Evolutionary conservation across 345 rosid species (phyloP).

Genomic region (Toxicodendron radicans): DNA sequence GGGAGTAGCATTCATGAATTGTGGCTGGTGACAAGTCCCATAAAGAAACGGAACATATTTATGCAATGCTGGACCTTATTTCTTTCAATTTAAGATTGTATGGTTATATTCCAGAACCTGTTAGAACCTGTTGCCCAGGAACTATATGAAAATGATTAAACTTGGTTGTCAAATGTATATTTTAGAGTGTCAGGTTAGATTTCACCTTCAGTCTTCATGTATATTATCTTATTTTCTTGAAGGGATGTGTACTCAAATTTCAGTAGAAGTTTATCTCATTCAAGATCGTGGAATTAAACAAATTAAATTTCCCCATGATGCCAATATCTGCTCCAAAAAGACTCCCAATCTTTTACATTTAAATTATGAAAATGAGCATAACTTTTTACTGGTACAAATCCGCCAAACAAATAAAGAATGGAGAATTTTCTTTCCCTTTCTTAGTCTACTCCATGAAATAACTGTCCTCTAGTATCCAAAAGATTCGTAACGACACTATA

Average conservation of each 20-base stretch:
- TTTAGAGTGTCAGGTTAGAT: neutral
- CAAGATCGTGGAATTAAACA: no score
- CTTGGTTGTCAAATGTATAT: neutral
- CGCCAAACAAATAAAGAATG: no score
- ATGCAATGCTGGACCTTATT: conserved; percentile 47
- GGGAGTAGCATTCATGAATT: conserved; percentile 54
- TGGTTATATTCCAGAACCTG: conserved; percentile 35
- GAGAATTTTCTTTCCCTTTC: no score
- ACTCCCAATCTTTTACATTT: no score
- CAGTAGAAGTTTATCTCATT: no score
- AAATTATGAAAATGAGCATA: no score
- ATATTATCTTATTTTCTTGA: neutral
- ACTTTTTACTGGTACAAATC: no score
- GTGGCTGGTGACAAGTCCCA: conserved; percentile 67
- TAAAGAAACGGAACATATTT: conserved; percentile 36
- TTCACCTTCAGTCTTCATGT: neutral
- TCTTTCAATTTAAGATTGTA: conserved; percentile 37
- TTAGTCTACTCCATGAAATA: no score
- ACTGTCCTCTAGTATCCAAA: neutral
- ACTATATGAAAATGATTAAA: conserved; percentile 27
- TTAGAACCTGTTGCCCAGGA: conserved; percentile 18
- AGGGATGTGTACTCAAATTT: neutral
- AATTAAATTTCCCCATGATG: no score
- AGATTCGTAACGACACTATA: neutral
- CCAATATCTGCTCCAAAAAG: no score